These are phyloP conservation scores for Auriscalpium microsporum DNA, from an alignment of 768 basidiomycete species.

Conservation along the genomic window DNA sequence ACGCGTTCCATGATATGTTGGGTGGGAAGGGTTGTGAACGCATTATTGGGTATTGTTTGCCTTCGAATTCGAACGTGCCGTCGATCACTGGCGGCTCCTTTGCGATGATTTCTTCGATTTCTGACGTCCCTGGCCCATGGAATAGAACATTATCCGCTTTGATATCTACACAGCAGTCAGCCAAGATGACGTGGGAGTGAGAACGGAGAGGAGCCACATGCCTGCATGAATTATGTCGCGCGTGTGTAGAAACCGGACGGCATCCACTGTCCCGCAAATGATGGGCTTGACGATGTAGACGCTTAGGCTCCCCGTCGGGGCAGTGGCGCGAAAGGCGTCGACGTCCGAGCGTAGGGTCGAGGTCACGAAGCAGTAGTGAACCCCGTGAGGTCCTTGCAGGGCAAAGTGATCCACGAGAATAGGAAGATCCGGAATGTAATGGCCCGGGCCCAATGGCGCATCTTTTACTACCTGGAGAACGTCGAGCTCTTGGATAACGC, in stretches of 20 bases:
- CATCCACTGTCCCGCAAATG: neutral
- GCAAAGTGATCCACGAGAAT: neutral
- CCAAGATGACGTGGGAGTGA: neutral
- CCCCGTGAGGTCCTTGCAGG: neutral
- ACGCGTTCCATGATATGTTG: neutral
- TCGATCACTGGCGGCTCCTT: neutral
- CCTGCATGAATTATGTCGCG: neutral
- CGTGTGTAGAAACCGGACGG: neutral
- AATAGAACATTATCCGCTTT: neutral
- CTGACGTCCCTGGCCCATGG: neutral
- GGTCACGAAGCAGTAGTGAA: neutral
- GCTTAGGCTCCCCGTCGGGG: neutral
- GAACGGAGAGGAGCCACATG: neutral
- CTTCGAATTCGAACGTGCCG: neutral
- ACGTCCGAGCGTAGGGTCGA: neutral
- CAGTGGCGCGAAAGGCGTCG: neutral
- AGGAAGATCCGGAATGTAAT: neutral
- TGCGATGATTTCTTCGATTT: neutral
- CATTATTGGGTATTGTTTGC: neutral
- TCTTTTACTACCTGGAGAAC: neutral
- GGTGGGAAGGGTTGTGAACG: neutral
- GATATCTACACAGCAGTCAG: neutral
- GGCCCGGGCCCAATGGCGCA: neutral
- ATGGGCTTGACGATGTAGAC: neutral
- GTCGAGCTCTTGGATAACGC: neutral